Evolutionary conservation across 169 alveolate species (phyloP).

Genomic region (Cryptosporidium felis): DNA sequence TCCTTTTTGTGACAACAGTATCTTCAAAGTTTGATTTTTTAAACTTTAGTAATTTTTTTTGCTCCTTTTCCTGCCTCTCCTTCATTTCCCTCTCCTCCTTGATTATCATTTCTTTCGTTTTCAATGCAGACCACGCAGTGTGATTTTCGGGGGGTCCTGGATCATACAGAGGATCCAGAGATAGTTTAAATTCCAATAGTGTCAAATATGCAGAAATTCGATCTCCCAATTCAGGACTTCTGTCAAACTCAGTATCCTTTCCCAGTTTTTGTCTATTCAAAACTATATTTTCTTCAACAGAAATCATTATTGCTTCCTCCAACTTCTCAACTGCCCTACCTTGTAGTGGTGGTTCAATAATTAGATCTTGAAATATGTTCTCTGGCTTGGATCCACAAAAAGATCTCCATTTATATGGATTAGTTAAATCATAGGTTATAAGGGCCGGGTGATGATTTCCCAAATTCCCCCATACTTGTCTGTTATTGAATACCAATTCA

Average conservation of each 20-base stretch:
- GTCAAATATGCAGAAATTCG: slow-evolving; percentile 73
- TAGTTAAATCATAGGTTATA: slow-evolving; percentile 83
- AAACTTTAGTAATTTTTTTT: neutral
- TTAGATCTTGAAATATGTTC: slow-evolving; percentile 22
- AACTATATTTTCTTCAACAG: slow-evolving; percentile 44
- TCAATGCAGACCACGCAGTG: slow-evolving; percentile 79
- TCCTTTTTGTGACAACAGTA: slow-evolving; percentile 1
- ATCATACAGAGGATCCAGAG: slow-evolving; percentile 77
- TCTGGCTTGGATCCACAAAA: slow-evolving; percentile 75
- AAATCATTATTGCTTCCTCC: slow-evolving; percentile 31
- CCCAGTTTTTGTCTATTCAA: slow-evolving; percentile 39
- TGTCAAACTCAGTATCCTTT: slow-evolving; percentile 24
- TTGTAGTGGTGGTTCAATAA: slow-evolving; percentile 62
- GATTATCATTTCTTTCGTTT: slow-evolving; percentile 48
- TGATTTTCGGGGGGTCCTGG: slow-evolving; percentile 81
- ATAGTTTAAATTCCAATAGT: slow-evolving; percentile 75
- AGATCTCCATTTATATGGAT: slow-evolving; percentile 80
- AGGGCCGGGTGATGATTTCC: slow-evolving; percentile 87
- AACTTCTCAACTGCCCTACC: slow-evolving; percentile 64
- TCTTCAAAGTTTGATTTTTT: slow-evolving; percentile 40
- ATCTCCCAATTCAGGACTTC: slow-evolving; percentile 74
- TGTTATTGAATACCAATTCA: slow-evolving; percentile 83
- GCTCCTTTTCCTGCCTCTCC: slow-evolving; percentile 28
- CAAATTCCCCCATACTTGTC: slow-evolving; percentile 85
- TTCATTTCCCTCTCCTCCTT: slow-evolving; percentile 27